Evolutionary conservation across 1,139 yeast genomes (phyloP).

Genomic region (Nakaseomyces sp.): DNA sequence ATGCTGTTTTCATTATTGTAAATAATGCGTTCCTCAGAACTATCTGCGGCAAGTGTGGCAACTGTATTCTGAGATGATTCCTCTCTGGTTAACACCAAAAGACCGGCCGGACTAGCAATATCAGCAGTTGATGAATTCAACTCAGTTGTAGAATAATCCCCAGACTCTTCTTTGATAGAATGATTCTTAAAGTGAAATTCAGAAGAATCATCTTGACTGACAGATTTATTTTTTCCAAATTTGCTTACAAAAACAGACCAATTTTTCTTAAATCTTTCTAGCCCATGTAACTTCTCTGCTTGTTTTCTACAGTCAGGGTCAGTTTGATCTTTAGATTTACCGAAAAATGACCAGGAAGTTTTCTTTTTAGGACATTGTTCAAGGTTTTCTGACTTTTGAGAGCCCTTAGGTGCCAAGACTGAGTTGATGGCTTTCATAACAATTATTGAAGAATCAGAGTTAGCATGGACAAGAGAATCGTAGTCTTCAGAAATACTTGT

Average conservation of each 20-base stretch:
- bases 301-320: background rate
- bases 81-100: background rate
- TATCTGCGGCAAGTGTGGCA: background rate
- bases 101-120: background rate
- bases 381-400: background rate
- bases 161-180: background rate
- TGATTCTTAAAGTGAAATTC: background rate
- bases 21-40: background rate
- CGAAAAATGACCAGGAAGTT: background rate
- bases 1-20: background rate
- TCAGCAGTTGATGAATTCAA: background rate
- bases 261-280: background rate
- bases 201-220: background rate
- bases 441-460: constrained; percentile 2
- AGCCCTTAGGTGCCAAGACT: background rate
- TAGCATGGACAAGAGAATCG: background rate
- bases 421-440: background rate
- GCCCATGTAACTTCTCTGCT: background rate
- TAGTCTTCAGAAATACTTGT: background rate
- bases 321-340: background rate
- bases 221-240: background rate
- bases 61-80: background rate
- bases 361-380: background rate
- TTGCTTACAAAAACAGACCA: background rate
- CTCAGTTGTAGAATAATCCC: background rate